These are phyloP conservation scores for Anthostomella pinea DNA, from an alignment of 2,329 filamentous ascomycete genomes.

Conservation along the genomic window DNA sequence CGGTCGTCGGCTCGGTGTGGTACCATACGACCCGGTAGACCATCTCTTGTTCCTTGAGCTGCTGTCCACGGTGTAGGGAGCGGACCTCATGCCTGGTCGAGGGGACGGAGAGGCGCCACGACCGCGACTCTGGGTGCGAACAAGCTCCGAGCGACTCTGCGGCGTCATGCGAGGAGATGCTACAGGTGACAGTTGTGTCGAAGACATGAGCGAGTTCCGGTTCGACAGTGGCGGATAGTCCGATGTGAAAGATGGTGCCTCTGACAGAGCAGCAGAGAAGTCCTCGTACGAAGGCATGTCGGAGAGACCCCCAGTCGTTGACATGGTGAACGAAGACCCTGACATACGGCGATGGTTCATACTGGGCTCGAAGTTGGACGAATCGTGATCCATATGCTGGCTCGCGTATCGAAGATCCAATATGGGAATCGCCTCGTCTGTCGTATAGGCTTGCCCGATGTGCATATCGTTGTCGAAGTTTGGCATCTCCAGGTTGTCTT, in stretches of 20 bases:
- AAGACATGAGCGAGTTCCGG: constrained; percentile 67
- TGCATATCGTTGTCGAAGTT: constrained; percentile 54
- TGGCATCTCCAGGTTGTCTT: constrained; percentile 55
- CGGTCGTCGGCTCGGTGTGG: constrained; percentile 51
- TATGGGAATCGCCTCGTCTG: constrained; percentile 61
- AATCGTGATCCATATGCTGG: constrained; percentile 48
- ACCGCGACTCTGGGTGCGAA: constrained; percentile 63
- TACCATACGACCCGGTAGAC: constrained; percentile 72
- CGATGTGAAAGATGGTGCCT: constrained; percentile 63
- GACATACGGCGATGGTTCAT: constrained; percentile 62
- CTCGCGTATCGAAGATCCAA: constrained; percentile 56
- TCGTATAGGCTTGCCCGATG: constrained; percentile 61
- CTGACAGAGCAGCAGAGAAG: constrained; percentile 62
- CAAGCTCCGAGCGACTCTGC: constrained; percentile 58
- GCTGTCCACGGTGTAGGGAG: constrained; percentile 67
- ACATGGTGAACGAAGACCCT: constrained; percentile 71
- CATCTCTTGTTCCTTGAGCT: constrained; percentile 67
- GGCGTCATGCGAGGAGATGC: constrained; percentile 66
- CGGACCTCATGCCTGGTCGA: constrained; percentile 63
- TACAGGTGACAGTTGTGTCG: constrained; percentile 69
- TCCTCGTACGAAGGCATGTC: constrained; percentile 72
- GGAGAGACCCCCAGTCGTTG: constrained; percentile 61
- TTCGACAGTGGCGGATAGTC: constrained; percentile 67
- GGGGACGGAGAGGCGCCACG: constrained; percentile 67
- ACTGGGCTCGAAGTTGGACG: constrained; percentile 49